Conservation (phyloP, 2,329 filamentous ascomycete species). For the Fragosphaeria purpurea region DNA sequence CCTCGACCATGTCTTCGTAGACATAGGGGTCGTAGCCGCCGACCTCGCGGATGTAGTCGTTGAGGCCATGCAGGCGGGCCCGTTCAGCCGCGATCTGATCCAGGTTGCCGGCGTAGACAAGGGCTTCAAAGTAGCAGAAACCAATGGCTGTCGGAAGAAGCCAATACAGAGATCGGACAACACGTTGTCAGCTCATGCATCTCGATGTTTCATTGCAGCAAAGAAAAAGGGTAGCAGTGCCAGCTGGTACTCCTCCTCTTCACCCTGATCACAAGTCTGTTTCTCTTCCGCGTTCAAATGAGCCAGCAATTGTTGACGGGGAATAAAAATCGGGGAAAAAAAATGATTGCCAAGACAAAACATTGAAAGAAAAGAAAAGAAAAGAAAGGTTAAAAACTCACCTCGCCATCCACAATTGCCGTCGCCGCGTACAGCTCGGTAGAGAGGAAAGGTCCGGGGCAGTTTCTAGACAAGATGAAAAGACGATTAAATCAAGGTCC, state of each 20-base stretch:
- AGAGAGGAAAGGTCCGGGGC: conserved; percentile 75
- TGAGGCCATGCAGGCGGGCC: conserved; percentile 60
- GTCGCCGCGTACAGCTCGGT: conserved; percentile 80
- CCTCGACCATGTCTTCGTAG: conserved; percentile 76
- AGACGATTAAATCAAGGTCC: no score
- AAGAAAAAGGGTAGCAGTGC: not conserved
- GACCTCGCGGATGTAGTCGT: conserved; percentile 57
- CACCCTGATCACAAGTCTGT: no score
- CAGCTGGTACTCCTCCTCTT: no score
- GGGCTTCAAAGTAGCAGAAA: conserved; percentile 84
- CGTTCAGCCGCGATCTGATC: conserved; percentile 60
- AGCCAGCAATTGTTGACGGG: no score
- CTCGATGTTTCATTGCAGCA: not conserved
- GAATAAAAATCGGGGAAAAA: no score
- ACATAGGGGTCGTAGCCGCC: conserved; percentile 63
- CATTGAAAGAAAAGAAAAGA: not conserved
- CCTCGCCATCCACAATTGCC: conserved; percentile 98
- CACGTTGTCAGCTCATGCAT: no score
- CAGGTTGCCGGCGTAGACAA: conserved; percentile 58
- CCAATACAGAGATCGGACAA: no score
- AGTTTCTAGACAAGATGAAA: conserved; percentile 47
- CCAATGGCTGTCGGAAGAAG: conserved; percentile 57
- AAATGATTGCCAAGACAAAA: no score
- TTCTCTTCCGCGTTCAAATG: no score
- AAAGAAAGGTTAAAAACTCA: conserved; percentile 33